phyloP scores from a whole-genome alignment of 768 basidiomycete genomes.

The Dioszegia aurantiaca region DNA sequence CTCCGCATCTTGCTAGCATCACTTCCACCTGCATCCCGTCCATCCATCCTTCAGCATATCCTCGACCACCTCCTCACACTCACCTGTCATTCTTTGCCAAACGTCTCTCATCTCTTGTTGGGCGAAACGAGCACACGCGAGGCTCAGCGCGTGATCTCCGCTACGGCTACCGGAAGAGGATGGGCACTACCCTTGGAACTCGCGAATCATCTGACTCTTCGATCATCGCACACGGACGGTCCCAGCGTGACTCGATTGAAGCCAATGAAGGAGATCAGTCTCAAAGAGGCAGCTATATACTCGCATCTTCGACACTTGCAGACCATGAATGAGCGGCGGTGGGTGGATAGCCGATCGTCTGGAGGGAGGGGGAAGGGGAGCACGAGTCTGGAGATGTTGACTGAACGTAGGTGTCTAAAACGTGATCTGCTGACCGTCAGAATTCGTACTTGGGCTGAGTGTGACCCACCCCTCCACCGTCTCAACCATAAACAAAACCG shows the following conservation, averaged over 20 bases:
- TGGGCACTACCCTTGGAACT: constrained; percentile 48
- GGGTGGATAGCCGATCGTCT: constrained; percentile 25
- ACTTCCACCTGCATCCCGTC: constrained; percentile 42
- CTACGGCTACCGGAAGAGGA: constrained; percentile 44
- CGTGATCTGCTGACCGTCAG: constrained; percentile 18
- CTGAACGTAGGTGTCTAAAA: constrained; percentile 41
- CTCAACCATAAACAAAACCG: constrained; percentile 51
- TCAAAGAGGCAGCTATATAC: constrained; percentile 47
- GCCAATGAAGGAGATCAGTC: constrained; percentile 46
- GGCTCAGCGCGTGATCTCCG: constrained; percentile 45
- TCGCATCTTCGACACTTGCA: constrained; percentile 32
- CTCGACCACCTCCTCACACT: constrained; percentile 34
- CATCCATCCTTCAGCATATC: constrained; percentile 42
- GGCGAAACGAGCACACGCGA: constrained; percentile 50
- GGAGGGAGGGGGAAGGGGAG: constrained; percentile 39
- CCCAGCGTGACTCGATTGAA: constrained; percentile 28
- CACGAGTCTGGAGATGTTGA: constrained; percentile 43
- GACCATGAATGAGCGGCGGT: constrained; percentile 40
- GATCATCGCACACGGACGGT: background rate
- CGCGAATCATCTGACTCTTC: constrained; percentile 5
- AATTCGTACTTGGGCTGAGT: constrained; percentile 45
- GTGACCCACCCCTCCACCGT: constrained; percentile 50
- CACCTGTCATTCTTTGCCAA: constrained; percentile 29
- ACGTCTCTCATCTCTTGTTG: constrained; percentile 41
- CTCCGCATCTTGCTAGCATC: constrained; percentile 38